phyloP scores from a whole-genome alignment of 805 yeast genomes.

The Naumovozyma dairenensis region DNA sequence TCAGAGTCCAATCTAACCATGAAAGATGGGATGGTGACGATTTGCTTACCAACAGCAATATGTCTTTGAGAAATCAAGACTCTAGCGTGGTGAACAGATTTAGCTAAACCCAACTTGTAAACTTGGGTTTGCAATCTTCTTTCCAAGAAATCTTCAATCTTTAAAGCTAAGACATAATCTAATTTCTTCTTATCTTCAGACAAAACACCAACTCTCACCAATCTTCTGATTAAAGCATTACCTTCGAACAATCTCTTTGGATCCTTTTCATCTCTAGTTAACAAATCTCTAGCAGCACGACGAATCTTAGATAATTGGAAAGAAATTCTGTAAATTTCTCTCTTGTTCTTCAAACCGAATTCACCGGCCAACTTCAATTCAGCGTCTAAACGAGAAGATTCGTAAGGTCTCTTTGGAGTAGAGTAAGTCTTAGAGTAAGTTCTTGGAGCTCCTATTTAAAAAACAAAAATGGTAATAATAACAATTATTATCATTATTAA shows the following conservation, averaged over 20 bases:
- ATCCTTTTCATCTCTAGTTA: slow-evolving; percentile 99
- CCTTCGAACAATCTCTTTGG: slow-evolving; percentile 99
- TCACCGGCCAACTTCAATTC: slow-evolving; percentile 99
- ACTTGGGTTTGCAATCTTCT: slow-evolving; percentile 99
- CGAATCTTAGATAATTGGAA: slow-evolving; percentile 98
- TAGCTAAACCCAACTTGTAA: slow-evolving; percentile 98
- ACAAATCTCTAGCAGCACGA: slow-evolving; percentile 99
- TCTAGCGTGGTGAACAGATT: slow-evolving; percentile 99
- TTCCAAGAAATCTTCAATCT: slow-evolving; percentile 98
- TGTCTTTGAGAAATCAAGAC: slow-evolving; percentile 97
- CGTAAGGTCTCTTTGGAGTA: slow-evolving; percentile 99
- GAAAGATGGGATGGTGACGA: slow-evolving; percentile 97
- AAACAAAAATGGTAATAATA: too few species aligned
- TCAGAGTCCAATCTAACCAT: slow-evolving; percentile 99
- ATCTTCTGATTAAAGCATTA: slow-evolving; percentile 99
- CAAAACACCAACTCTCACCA: slow-evolving; percentile 97
- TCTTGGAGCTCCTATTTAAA: slow-evolving; percentile 83
- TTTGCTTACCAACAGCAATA: slow-evolving; percentile 99
- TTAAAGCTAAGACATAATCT: slow-evolving; percentile 98
- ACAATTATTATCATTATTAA: too few species aligned
- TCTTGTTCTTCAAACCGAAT: slow-evolving; percentile 99
- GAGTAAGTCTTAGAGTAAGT: slow-evolving; percentile 99
- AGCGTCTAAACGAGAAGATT: slow-evolving; percentile 98
- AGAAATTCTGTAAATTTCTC: slow-evolving; percentile 99
- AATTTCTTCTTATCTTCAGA: slow-evolving; percentile 99